Evolutionary conservation across 1,284 basidiomycete genomes (phyloP), one percentile per base, ranked within the genome.

Genomic region (Cryptococcus sp.): DNA sequence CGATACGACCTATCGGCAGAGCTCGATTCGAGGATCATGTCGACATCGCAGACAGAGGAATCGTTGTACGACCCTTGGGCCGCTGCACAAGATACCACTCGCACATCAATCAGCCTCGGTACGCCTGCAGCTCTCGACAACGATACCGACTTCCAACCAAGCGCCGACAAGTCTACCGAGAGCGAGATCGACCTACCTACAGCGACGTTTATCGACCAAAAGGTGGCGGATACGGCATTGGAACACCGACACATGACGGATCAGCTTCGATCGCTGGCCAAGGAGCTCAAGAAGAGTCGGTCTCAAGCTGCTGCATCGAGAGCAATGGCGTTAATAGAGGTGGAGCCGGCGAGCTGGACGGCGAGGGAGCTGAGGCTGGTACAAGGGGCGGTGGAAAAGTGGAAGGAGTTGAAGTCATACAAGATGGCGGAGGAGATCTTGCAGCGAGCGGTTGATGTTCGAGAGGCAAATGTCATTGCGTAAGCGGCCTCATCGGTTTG

Each of bases 401-500:
- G 94, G 94, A 80, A 86, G 57, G 78, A 80, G 0, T 82, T 91
- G 70, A 79, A 85, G 26, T 80, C 85, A 7, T 92, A 93, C 67
- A 85, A 84, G 0, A 94, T 97, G 87, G 90, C 93, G 0, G 93
- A 97, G 73, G 75, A 82, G 40, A 81, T 94, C 9, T 75, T 98
- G 39, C 84, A 85, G 5, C 85, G 84, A 65, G 93, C 94, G 4
- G 85, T 92, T 0, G 72, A 86, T 45, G 76, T 98, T 36, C 93
- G 94, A 71, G 94, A 98, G 73, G 93, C 92, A 9, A 97, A 97
- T 67, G 80, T 94, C 34, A 86, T 94, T 60, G 89, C 87, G 89
- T 87, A 57, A 53, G 80, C 62, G 19, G 11, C 33, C 18, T 26
- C 16, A 12, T 11, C 12, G 36, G 35, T 14, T 25, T 43, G 34